Evolutionary conservation across 225 moss, liverwort and hornwort species (phyloP).

Genomic region (Asterella californica): DNA sequence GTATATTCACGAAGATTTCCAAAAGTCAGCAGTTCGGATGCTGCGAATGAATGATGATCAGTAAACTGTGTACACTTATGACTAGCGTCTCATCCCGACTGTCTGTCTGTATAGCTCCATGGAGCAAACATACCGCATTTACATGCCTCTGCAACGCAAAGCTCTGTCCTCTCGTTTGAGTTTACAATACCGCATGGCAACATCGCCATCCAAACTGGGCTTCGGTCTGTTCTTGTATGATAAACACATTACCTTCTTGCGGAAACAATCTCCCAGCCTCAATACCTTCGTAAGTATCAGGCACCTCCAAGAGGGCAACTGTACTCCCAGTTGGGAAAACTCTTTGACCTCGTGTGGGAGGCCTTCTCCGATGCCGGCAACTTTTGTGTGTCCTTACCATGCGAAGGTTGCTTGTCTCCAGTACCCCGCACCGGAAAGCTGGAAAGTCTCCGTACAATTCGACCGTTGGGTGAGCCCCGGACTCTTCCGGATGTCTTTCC

Average conservation of each 20-base stretch:
- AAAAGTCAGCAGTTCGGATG: neutral
- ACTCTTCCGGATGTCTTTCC: constrained; percentile 13
- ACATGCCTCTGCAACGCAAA: constrained; percentile 6
- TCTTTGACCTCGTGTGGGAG: constrained; percentile 28
- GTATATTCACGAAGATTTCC: neutral
- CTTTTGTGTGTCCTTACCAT: neutral
- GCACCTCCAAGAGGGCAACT: neutral
- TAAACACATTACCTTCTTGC: neutral
- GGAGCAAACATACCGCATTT: constrained; percentile 17
- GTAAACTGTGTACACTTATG: constrained; percentile 10
- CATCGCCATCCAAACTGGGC: neutral
- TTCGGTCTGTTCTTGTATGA: neutral
- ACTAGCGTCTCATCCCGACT: neutral
- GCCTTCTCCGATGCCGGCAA: neutral
- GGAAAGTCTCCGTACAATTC: constrained; percentile 6
- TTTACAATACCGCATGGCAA: neutral
- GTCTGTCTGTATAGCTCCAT: constrained; percentile 8
- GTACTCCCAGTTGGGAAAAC: constrained; percentile 27
- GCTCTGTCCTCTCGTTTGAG: neutral
- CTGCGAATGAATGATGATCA: neutral
- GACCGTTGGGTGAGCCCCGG: constrained; percentile 9
- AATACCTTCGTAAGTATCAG: neutral
- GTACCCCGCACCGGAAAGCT: constrained; percentile 3
- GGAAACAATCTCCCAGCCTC: neutral
- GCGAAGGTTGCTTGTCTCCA: neutral